Evolutionary conservation across 441 rosid genomes (phyloP).

Genomic region (Populus hybrid): DNA sequence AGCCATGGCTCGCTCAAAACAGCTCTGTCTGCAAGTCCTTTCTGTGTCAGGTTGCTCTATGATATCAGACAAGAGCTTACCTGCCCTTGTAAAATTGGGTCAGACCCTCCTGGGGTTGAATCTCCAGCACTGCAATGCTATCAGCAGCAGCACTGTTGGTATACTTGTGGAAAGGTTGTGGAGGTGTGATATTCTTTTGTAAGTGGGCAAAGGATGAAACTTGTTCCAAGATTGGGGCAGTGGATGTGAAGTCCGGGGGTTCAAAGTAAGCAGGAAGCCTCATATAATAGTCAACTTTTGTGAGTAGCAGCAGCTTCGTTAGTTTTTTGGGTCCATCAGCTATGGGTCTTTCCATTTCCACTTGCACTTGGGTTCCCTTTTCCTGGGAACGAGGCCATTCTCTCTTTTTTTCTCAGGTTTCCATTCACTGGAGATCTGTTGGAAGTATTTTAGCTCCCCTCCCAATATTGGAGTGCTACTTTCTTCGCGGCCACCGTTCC

Average conservation of each 20-base stretch:
- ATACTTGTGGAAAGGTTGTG: slow-evolving; percentile 61
- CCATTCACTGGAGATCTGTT: slow-evolving; percentile 35
- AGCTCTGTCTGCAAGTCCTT: slow-evolving; percentile 57
- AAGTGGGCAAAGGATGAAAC: slow-evolving; percentile 8
- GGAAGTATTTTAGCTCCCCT: neutral
- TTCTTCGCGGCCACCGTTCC: slow-evolving; percentile 37
- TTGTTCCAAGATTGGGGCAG: slow-evolving; percentile 2
- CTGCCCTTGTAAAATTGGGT: slow-evolving; percentile 49
- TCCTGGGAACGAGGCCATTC: slow-evolving; percentile 36
- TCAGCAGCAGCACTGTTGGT: slow-evolving; percentile 46
- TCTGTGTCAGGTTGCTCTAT: slow-evolving; percentile 63
- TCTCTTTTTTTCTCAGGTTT: slow-evolving; percentile 40
- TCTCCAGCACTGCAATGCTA: slow-evolving; percentile 67
- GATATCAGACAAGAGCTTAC: slow-evolving; percentile 63
- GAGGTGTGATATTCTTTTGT: slow-evolving; percentile 85
- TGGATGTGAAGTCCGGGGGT: slow-evolving; percentile 4
- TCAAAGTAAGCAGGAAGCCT: slow-evolving; percentile 8
- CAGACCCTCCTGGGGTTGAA: slow-evolving; percentile 66
- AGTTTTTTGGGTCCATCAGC: slow-evolving; percentile 69
- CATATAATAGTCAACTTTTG: slow-evolving; percentile 23
- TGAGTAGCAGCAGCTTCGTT: slow-evolving; percentile 28
- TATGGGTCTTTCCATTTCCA: slow-evolving; percentile 30
- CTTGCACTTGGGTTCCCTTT: slow-evolving; percentile 31
- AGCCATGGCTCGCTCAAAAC: slow-evolving; percentile 47
- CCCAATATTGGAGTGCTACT: slow-evolving; percentile 1